Evolutionary conservation across 495 filamentous ascomycete genomes (phyloP), one percentile per base, ranked within the genome.

Genomic region (Lophiotrema nucula): DNA sequence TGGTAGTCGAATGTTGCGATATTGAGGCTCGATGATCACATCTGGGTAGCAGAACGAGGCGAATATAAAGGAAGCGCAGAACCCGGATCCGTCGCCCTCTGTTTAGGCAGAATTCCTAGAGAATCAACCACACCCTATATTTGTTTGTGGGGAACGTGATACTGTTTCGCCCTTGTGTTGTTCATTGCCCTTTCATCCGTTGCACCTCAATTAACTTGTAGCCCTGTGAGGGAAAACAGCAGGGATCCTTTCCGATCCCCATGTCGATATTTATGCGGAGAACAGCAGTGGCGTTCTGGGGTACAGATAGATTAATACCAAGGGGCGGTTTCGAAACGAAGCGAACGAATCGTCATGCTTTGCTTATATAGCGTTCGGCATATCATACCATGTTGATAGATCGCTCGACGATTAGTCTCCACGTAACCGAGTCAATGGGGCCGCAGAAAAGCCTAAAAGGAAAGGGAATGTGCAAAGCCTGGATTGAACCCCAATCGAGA

Each of bases 71-170:
- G 16, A 42, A 16, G 16, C 48, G 18, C 26, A 33, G 21, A 4
- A 8, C 1, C 22, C 3, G n/a, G n/a, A 22, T 43, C 26, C 41
- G 8, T 4, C 19, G 13, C 19, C 26, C 21, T 8, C 37, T 62
- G 26, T 62, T 62, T 62, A 62, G 58, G 58, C 58, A 62, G 58
- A 62, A 62, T 56, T 41, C 13, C 41, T n/a, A 16, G 2, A 4
- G 10, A 12, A n/a, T 13, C 46, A 49, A 45, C 27, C 31, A 47
- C 38, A 24, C 1, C 47, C 4, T 46, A 56, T 45, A 56, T 56
- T 56, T 31, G 13, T 44, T 51, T 45, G 43, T 51, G 45, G 52
- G 52, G 52, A 45, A 51, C 23, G 26, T 27, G 16, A 26, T 43
- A 18, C 16, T 46, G 23, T 41, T 51, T 56, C 52, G 28, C 26